These are phyloP conservation scores for Filosporella fistucella DNA, from an alignment of 495 filamentous ascomycete genomes.

Conservation along the genomic window DNA sequence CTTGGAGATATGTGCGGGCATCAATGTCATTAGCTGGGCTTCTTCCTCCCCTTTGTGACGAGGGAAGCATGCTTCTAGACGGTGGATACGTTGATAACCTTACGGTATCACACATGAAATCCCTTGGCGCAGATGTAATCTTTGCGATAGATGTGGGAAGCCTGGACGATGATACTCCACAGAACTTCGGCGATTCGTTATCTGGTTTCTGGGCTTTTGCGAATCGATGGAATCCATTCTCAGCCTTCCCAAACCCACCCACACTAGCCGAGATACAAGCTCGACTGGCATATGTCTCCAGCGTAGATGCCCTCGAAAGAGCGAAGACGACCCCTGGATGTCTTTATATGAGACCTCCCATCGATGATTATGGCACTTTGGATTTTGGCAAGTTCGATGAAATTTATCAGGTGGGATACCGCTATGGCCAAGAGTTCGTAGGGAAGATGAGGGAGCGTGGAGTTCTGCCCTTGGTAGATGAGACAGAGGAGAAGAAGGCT, in stretches of 20 bases:
- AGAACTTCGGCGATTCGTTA: constrained; percentile 85
- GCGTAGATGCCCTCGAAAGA: constrained; percentile 87
- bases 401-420: constrained; percentile 86
- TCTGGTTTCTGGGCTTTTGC: constrained; percentile 93
- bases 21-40: constrained; percentile 95
- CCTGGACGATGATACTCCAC: constrained; percentile 84
- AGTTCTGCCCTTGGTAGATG: constrained; percentile 58
- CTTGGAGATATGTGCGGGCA: constrained; percentile 92
- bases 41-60: constrained; percentile 90
- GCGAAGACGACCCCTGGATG: constrained; percentile 86
- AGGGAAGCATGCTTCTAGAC: constrained; percentile 92
- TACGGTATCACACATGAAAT: constrained; percentile 95
- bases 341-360: constrained; percentile 91
- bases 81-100: constrained; percentile 97
- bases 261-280: constrained; percentile 96
- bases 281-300: constrained; percentile 87
- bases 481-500: constrained; percentile 84
- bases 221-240: constrained; percentile 97
- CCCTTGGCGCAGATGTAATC: constrained; percentile 85
- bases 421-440: constrained; percentile 76
- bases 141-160: constrained; percentile 94
- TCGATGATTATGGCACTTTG: constrained; percentile 88
- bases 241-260: constrained; percentile 78
- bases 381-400: constrained; percentile 98
- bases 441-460: constrained; percentile 71